Conservation (phyloP, 2,329 filamentous ascomycete species). For the Pseudogymnoascus sp. region DNA sequence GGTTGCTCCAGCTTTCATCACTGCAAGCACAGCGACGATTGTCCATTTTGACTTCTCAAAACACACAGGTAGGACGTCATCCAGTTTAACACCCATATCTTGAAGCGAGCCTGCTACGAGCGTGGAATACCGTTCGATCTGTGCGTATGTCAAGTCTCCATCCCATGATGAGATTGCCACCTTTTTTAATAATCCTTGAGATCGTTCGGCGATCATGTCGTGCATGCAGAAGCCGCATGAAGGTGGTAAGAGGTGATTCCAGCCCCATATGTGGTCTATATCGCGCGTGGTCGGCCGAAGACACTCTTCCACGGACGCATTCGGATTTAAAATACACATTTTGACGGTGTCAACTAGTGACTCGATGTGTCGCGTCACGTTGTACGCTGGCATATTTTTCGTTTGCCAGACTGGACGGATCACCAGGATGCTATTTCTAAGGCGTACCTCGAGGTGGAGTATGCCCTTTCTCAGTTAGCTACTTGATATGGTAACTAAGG, state of each 20-base stretch:
- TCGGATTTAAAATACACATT: slow-evolving; percentile 26
- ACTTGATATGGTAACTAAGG: slow-evolving; percentile 8
- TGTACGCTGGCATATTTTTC: slow-evolving; percentile 34
- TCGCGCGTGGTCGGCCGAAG: slow-evolving; percentile 31
- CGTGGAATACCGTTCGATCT: slow-evolving; percentile 21
- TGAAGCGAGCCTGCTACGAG: slow-evolving; percentile 15
- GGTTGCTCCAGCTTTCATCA: slow-evolving; percentile 26
- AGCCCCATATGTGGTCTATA: slow-evolving; percentile 37
- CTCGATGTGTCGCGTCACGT: slow-evolving; percentile 34
- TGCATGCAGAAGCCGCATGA: slow-evolving; percentile 38
- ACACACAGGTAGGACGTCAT: slow-evolving; percentile 17
- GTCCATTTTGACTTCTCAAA: slow-evolving; percentile 13
- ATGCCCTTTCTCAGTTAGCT: slow-evolving; percentile 21
- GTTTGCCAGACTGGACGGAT: slow-evolving; percentile 35
- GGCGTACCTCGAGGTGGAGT: slow-evolving; percentile 28
- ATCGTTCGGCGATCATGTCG: slow-evolving; percentile 35
- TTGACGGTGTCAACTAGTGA: slow-evolving; percentile 34
- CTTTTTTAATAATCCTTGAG: slow-evolving; percentile 27
- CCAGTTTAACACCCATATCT: slow-evolving; percentile 14
- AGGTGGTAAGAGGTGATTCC: slow-evolving; percentile 37
- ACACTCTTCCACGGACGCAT: slow-evolving; percentile 25
- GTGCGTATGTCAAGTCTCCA: slow-evolving; percentile 22
- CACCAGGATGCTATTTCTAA: slow-evolving; percentile 24
- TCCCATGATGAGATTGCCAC: slow-evolving; percentile 27
- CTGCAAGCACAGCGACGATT: slow-evolving; percentile 16